These are phyloP conservation scores for Colletotrichum melonis DNA, from an alignment of 2,329 filamentous ascomycete species.

Conservation along the genomic window DNA sequence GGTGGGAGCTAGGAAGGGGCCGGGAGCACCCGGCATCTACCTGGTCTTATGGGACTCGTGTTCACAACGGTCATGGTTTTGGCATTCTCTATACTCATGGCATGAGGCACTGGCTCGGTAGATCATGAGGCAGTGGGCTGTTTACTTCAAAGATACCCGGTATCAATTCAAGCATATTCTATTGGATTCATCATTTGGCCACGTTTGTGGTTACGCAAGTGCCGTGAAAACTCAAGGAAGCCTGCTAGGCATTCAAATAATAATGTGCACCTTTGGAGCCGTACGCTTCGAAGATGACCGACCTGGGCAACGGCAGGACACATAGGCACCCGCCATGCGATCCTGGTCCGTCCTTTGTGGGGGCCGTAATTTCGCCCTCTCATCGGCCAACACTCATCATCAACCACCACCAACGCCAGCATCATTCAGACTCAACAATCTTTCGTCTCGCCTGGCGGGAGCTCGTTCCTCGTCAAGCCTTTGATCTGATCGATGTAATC, in stretches of 20 bases:
- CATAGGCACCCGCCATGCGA: not conserved
- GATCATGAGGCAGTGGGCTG: slow-evolving; percentile 7
- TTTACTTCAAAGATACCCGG: slow-evolving; percentile 24
- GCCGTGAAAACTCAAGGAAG: too few relatives aligned
- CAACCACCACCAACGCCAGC: not conserved
- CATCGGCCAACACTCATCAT: too few relatives aligned
- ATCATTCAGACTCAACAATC: not conserved
- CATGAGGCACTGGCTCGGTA: slow-evolving; percentile 5
- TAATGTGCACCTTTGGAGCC: not conserved
- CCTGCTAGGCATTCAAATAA: not conserved
- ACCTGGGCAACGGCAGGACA: not conserved
- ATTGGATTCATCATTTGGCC: not conserved
- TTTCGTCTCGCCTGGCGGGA: not conserved
- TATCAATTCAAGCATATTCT: slow-evolving; percentile 4
- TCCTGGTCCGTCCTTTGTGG: not conserved
- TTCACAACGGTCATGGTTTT: not conserved
- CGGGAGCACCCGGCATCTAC: slow-evolving; percentile 19
- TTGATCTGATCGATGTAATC: not conserved
- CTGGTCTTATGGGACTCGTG: not conserved
- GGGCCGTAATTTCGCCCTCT: not conserved
- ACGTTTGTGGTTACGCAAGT: not conserved
- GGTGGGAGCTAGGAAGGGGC: slow-evolving; percentile 24
- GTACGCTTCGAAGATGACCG: not conserved
- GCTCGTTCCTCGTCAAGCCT: not conserved
- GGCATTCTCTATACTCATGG: not conserved